Evolutionary conservation across 306 rosid genomes (phyloP).

Genomic region (Alnus glutinosa): DNA sequence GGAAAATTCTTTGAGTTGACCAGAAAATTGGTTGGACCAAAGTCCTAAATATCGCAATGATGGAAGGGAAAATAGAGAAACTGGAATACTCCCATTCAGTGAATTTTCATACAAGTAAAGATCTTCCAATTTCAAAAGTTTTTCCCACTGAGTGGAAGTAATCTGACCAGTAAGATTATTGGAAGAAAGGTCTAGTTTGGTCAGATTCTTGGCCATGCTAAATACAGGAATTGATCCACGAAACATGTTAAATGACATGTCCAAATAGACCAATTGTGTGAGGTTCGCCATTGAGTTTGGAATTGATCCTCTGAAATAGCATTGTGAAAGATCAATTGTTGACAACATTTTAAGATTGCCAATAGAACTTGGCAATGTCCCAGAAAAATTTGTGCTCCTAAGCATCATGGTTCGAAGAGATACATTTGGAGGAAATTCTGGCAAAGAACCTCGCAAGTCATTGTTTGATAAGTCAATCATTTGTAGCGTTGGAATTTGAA

Average conservation of each 20-base stretch:
- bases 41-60: neutral
- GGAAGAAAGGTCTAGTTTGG: too few species aligned
- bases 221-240: too few species aligned
- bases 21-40: neutral
- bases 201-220: too few species aligned
- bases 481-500: conserved; percentile 25
- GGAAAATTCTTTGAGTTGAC: too few species aligned
- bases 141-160: neutral
- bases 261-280: conserved; percentile 29
- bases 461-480: conserved; percentile 34
- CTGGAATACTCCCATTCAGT: neutral
- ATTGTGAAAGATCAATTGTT: too few species aligned
- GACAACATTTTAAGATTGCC: too few species aligned
- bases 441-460: conserved; percentile 27
- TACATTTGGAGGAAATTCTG: too few species aligned
- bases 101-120: conserved; percentile 3
- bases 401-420: too few species aligned
- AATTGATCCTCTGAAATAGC: conserved; percentile 25
- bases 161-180: too few species aligned
- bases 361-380: too few species aligned
- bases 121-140: neutral
- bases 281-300: conserved; percentile 28
- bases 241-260: conserved; percentile 36
- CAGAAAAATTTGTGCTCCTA: too few species aligned
- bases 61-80: neutral